phyloP scores from a whole-genome alignment of 2,329 filamentous ascomycete genomes.

The Exophiala phaeomuriformis region DNA sequence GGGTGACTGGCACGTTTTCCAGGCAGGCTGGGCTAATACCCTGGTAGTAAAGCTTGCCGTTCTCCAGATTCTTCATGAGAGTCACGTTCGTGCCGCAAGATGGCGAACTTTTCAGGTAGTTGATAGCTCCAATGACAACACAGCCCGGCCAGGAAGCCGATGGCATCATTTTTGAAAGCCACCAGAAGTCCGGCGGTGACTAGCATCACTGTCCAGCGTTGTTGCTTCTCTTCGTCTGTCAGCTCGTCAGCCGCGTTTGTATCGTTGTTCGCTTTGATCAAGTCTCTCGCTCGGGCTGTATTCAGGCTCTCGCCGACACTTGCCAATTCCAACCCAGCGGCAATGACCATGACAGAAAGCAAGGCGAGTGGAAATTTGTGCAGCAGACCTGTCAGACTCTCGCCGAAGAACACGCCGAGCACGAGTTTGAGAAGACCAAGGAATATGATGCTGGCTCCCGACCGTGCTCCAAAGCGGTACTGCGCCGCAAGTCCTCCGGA shows the following conservation, averaged over 20 bases:
- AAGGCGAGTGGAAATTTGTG: slow-evolving; percentile 66
- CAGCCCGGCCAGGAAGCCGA: slow-evolving; percentile 78
- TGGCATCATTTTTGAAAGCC: slow-evolving; percentile 81
- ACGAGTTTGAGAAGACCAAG: slow-evolving; percentile 68
- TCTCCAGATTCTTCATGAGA: slow-evolving; percentile 6
- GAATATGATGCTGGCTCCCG: slow-evolving; percentile 72
- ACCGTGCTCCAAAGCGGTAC: slow-evolving; percentile 83
- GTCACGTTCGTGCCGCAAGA: neutral
- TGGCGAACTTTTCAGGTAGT: slow-evolving; percentile 28
- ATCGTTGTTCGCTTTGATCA: slow-evolving; percentile 36
- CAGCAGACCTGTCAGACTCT: slow-evolving; percentile 64
- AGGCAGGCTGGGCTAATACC: slow-evolving; percentile 16
- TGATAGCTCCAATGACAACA: slow-evolving; percentile 65
- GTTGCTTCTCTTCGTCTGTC: slow-evolving; percentile 51
- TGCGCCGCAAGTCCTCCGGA: slow-evolving; percentile 86
- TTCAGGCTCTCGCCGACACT: slow-evolving; percentile 80
- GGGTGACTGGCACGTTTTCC: slow-evolving; percentile 22
- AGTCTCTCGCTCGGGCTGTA: slow-evolving; percentile 57
- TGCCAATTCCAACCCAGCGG: slow-evolving; percentile 78
- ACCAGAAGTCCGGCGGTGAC: slow-evolving; percentile 75
- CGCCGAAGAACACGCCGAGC: slow-evolving; percentile 67
- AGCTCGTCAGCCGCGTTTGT: slow-evolving; percentile 1
- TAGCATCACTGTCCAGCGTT: slow-evolving; percentile 84
- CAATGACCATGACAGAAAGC: slow-evolving; percentile 81
- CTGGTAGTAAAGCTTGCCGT: slow-evolving; percentile 19